A percentile compares a stretch with the other conserved stretches of the same genome.
These are phyloP conservation scores for Vitrella brassicaformis DNA, from an alignment of 73 alveolate species.

Conservation along the genomic window DNA sequence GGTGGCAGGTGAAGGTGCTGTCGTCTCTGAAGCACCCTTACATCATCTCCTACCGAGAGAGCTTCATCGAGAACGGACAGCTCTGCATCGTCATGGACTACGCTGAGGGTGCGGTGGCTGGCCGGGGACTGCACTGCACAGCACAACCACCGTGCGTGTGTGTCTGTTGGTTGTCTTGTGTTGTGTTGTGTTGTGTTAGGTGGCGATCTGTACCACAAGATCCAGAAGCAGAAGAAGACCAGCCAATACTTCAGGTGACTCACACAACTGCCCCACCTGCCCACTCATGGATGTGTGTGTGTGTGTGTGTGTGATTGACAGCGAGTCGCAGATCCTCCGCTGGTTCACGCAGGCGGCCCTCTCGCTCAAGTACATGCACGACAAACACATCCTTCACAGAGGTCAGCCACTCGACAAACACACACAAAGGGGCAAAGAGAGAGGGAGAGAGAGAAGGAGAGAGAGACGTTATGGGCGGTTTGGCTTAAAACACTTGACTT, in stretches of 20 bases:
- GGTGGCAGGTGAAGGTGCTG: constrained; percentile 11
- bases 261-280: too few species aligned
- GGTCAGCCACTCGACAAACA: background rate
- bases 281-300: too few species aligned
- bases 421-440: background rate
- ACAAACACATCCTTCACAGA: constrained; percentile 48
- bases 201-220: constrained; percentile 58
- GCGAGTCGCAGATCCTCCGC: constrained; percentile 43
- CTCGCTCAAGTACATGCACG: constrained; percentile 41
- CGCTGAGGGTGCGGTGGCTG: too few species aligned
- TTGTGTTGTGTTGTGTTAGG: too few species aligned
- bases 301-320: too few species aligned
- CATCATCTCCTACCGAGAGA: background rate
- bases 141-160: too few species aligned
- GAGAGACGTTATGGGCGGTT: background rate
- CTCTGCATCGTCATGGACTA: constrained; percentile 5
- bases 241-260: constrained; percentile 39
- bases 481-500: background rate
- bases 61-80: background rate
- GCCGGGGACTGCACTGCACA: too few species aligned
- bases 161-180: too few species aligned
- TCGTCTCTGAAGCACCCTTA: constrained; percentile 34
- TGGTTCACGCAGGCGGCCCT: constrained; percentile 59
- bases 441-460: background rate
- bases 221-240: constrained; percentile 42